Conservation (phyloP, 495 filamentous ascomycete species). For the Xeromyces bisporus region DNA sequence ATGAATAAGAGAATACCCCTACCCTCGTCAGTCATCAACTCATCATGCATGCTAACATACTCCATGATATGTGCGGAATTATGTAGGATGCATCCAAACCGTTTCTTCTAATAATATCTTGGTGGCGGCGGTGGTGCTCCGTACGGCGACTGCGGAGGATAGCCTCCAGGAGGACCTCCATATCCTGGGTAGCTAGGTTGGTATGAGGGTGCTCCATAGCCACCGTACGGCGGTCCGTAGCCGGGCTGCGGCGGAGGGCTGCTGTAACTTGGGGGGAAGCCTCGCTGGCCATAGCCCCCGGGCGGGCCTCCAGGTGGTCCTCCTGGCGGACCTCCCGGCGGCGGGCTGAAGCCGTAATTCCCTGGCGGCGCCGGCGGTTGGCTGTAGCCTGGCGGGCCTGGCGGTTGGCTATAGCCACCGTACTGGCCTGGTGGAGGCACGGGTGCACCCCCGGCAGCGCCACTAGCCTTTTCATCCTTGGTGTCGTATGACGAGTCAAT, state of each 20-base stretch:
- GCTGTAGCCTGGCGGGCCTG: constrained; percentile 4
- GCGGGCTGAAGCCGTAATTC: background rate
- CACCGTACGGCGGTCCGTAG: constrained; percentile 12
- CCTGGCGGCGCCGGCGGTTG: constrained; percentile 1
- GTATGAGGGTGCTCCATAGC: constrained; percentile 4
- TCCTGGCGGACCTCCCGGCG: constrained; percentile 5
- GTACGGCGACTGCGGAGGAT: constrained; percentile 11
- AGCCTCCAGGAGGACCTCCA: constrained; percentile 10
- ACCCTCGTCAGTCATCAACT: too few relatives aligned
- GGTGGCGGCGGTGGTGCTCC: constrained; percentile 14
- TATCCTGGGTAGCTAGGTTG: too few relatives aligned
- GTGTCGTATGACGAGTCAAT: constrained; percentile 49
- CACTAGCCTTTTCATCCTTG: constrained; percentile 40
- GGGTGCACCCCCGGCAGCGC: constrained; percentile 8
- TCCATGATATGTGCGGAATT: too few relatives aligned
- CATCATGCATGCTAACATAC: too few relatives aligned
- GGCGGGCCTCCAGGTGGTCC: constrained; percentile 8
- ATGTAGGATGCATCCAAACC: too few relatives aligned
- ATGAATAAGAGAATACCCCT: too few relatives aligned
- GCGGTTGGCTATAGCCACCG: constrained; percentile 16
- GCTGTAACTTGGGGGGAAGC: background rate
- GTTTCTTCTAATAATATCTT: too few relatives aligned
- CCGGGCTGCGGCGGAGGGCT: too few relatives aligned
- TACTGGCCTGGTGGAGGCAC: constrained; percentile 15
- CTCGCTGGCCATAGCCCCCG: constrained; percentile 4